These are phyloP conservation scores for Yamadazyma sp. DNA, from an alignment of 805 yeast genomes.

Conservation along the genomic window DNA sequence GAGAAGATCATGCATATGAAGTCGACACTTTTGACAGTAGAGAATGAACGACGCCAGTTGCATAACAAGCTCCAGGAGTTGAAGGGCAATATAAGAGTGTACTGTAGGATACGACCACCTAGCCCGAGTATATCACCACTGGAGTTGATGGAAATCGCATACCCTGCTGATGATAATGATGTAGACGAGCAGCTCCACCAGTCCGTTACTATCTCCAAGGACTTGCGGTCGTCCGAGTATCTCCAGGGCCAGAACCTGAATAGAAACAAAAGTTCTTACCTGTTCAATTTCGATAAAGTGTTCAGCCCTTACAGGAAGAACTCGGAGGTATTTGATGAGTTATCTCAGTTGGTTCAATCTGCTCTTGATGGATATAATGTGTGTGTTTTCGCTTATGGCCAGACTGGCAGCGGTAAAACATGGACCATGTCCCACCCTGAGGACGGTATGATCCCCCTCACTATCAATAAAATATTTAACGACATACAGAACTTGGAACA, in stretches of 20 bases:
- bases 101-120: constrained; percentile 77
- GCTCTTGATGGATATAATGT: constrained; percentile 86
- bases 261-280: constrained; percentile 17
- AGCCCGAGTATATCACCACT: neutral
- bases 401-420: constrained; percentile 94
- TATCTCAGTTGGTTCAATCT: constrained; percentile 77
- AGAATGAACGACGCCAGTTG: constrained; percentile 55
- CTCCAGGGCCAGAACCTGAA: constrained; percentile 3
- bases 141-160: constrained; percentile 9
- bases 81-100: constrained; percentile 90
- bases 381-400: constrained; percentile 95
- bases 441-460: constrained; percentile 81
- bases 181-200: constrained; percentile 37
- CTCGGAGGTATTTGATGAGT: constrained; percentile 71
- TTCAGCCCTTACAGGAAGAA: constrained; percentile 59
- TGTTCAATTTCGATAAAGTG: constrained; percentile 75
- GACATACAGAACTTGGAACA: constrained; percentile 47
- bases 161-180: constrained; percentile 22
- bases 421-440: constrained; percentile 73
- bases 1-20: constrained; percentile 19
- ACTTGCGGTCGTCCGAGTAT: constrained; percentile 10
- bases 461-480: constrained; percentile 68
- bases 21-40: constrained; percentile 46
- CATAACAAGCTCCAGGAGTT: constrained; percentile 81
- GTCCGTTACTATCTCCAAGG: constrained; percentile 29